Evolutionary conservation across 768 basidiomycete species (phyloP).

Genomic region (Clitopilus hobsonii): DNA sequence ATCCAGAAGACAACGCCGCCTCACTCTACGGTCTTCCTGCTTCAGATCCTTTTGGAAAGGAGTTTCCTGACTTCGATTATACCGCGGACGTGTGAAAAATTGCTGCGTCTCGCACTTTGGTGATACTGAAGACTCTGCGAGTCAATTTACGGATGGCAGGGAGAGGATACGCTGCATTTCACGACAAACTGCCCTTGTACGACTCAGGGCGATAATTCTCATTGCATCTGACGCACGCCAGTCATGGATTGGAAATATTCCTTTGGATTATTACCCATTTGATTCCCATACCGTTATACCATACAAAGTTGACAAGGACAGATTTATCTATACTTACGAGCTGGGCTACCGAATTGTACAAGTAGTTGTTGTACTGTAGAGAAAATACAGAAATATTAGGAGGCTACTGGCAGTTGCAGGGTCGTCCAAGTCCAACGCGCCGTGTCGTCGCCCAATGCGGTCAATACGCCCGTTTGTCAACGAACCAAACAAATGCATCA

Average conservation of each 20-base stretch:
- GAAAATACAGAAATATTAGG: not conserved
- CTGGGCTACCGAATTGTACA: not conserved
- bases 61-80: slow-evolving; percentile 82
- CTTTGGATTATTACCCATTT: not conserved
- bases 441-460: not conserved
- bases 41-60: slow-evolving; percentile 57
- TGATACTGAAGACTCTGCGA: slow-evolving; percentile 3
- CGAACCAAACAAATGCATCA: slow-evolving; percentile 38
- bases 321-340: not conserved
- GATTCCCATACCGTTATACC: not conserved
- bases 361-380: not conserved
- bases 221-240: too few species aligned
- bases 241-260: not conserved
- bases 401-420: not conserved
- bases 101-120: slow-evolving; percentile 1
- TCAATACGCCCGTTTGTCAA: slow-evolving; percentile 12
- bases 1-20: slow-evolving; percentile 70
- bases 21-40: slow-evolving; percentile 54
- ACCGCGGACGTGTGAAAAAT: slow-evolving; percentile 24
- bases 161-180: too few species aligned
- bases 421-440: not conserved
- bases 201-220: too few species aligned
- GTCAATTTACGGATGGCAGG: slow-evolving; percentile 1
- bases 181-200: too few species aligned
- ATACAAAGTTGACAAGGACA: not conserved